Conservation (phyloP, 148 eudicot genomes). For the Gaultheria prostrata region DNA sequence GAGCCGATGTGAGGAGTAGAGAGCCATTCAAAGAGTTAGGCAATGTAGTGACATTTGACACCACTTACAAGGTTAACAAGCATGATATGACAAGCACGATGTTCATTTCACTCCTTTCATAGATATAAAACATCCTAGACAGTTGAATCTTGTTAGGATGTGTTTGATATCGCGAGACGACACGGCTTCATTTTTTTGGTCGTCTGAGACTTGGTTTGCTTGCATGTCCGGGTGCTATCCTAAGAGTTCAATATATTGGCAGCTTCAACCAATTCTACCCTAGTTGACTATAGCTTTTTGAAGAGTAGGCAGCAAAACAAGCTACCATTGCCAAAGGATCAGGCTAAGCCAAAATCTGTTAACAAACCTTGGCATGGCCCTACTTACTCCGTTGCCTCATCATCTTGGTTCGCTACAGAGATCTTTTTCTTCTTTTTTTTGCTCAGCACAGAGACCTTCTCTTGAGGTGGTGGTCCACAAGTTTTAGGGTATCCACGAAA, state of each 20-base stretch:
- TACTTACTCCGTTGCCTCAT: not conserved
- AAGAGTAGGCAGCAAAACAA: not conserved
- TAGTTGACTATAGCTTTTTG: not conserved
- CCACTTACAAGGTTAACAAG: too few relatives aligned
- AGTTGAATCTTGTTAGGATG: too few relatives aligned
- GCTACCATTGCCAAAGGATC: not conserved
- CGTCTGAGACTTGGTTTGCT: too few relatives aligned
- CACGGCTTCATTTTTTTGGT: too few relatives aligned
- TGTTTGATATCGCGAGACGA: too few relatives aligned
- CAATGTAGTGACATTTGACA: too few relatives aligned
- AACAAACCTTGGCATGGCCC: not conserved
- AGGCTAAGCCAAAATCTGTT: not conserved
- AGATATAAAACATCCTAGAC: too few relatives aligned
- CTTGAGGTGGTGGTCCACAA: slow-evolving; percentile 34
- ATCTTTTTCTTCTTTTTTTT: slow-evolving; percentile 1
- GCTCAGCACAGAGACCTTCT: slow-evolving; percentile 3
- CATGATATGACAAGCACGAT: too few relatives aligned
- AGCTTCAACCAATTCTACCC: not conserved
- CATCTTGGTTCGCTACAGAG: not conserved
- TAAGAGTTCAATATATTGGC: not conserved
- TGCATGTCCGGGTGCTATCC: too few relatives aligned
- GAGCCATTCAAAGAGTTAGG: too few relatives aligned
- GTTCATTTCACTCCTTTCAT: too few relatives aligned
- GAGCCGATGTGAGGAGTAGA: too few relatives aligned
- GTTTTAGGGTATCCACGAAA: slow-evolving; percentile 28